Conservation (phyloP, 2,329 filamentous ascomycete genomes). For the Claviceps africana region DNA sequence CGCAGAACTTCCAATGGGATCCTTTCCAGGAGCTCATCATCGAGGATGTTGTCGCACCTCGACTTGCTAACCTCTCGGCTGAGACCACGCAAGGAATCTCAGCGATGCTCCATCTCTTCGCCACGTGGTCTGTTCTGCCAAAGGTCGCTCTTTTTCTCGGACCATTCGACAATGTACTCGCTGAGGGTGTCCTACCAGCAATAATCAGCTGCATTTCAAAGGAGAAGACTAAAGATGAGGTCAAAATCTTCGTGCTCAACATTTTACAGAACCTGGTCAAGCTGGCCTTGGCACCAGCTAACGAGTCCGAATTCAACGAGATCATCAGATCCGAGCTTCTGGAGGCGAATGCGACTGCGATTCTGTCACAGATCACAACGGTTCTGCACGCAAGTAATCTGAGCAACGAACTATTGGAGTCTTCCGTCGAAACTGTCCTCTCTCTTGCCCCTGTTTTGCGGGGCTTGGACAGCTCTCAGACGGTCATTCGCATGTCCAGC, state of each 20-base stretch:
- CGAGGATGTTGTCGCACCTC: conserved; percentile 59
- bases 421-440: conserved; percentile 68
- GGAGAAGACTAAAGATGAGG: conserved; percentile 67
- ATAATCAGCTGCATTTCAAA: conserved; percentile 59
- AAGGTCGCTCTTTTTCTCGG: conserved; percentile 54
- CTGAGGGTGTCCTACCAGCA: conserved; percentile 51
- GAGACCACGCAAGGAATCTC: conserved; percentile 89
- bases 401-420: conserved; percentile 62
- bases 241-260: conserved; percentile 67
- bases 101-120: conserved; percentile 64
- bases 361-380: conserved; percentile 52
- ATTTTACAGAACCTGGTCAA: conserved; percentile 59
- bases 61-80: conserved; percentile 61
- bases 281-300: conserved; percentile 39
- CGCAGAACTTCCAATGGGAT: conserved; percentile 56
- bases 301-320: conserved; percentile 42
- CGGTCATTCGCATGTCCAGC: conserved; percentile 64
- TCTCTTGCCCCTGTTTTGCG: conserved; percentile 57
- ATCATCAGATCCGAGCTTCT: conserved; percentile 42
- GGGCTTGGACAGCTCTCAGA: conserved; percentile 54
- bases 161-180: conserved; percentile 24
- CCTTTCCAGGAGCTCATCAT: conserved; percentile 59
- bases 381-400: conserved; percentile 48
- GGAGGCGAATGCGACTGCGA: conserved; percentile 40
- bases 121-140: conserved; percentile 60